Evolutionary conservation across 371 early-diverging fungal genomes (phyloP), one percentile per base, ranked within the genome.

Genomic region (Apophysomyces trapeziformis): DNA sequence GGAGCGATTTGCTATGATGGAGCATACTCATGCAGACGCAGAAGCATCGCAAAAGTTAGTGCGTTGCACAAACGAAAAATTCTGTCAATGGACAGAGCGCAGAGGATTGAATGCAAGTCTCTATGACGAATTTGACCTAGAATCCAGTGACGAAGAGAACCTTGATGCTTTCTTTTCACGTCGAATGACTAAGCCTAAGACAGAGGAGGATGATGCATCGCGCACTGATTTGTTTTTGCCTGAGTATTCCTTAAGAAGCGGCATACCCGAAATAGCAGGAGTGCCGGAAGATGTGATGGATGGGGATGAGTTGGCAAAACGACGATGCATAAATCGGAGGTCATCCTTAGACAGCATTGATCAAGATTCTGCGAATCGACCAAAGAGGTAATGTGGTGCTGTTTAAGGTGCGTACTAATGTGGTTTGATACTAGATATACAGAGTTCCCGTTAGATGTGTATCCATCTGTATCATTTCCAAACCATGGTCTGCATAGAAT

Each of bases 391-490:
- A 5, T 5, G 9, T 38, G 21, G 39, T 16, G 16, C 37, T 46
- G 63, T 72, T 61, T 60, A 57, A 38, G 61, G 65, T 57, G 61
- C 70, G 60, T 61, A 71, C 38, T 72, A 70, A 68, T 66, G 64
- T 26, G 36, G 9, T 47, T 45, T n/a, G 6, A 41, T 38, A 5
- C 4, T 69, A 75, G 78, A 11, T 75, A 58, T 59, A 73, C 77
- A 8, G 67, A 74, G 57, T 43, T 78, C 8, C 78, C 85, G 7
- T 57, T 89, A 21, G 89, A 89, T 66, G 76, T 84, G 38, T 90
- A 89, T 75, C 80, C 89, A 18, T 78, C 80, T 39, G 82, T 83
- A n/a, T 47, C 76, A 7, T 89, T 90, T 64, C 88, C 90, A 16
- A 77, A 81, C 43, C 87, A 89, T 75, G 81, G 84, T 1, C 69